Evolutionary conservation across 202 grass and related monocot genomes (phyloP), one percentile per base, ranked within the genome.

Genomic region (Alloteropsis angusta): DNA sequence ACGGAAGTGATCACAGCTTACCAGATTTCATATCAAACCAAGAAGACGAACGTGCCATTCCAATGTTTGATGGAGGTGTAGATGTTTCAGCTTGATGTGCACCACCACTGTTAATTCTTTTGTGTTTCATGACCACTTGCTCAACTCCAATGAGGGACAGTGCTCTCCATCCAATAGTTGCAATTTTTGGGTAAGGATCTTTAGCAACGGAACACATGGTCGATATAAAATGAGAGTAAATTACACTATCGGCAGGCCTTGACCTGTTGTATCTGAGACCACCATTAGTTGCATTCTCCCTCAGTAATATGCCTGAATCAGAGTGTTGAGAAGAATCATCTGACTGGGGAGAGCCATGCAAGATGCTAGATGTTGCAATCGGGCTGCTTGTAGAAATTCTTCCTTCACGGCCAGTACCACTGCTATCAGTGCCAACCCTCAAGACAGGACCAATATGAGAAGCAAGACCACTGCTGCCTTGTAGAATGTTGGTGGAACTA

Each of bases 11-110:
- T 45, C 45, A 86, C 21, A 65, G 74, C 75, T 41, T 92, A 98
- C 92, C 87, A 83, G 94, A 87, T 84, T 96, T 93, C 88, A 93
- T 93, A 61, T 99, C 96, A 84, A 96, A 95, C 96, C 90, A 99
- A 32, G 96, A 99, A 66, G 92, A 95, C 59, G 96, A 99, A 3
- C 96, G 96, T 77, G 91, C 83, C 81, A 98, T 88, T 76, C 89
- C 95, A 82, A 93, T 87, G 76, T 91, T 93, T 52, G 80, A 86
- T 67, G 88, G 71, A 81, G 88, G 82, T 34, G 82, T 76, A 46
- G 92, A 95, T 75, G 75, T 76, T 55, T 99, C 92, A 65, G 88
- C 92, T 62, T 43, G 57, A 57, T 90, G 85, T 83, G 87, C 67
- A 79, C 86, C 78, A 22, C 78, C 95, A 74, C 68, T 74, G 79